A percentile compares a stretch with the other conserved stretches of the same genome.
These are phyloP conservation scores for Erysimum pusillum DNA, from an alignment of 441 rosid genomes.

Conservation along the genomic window DNA sequence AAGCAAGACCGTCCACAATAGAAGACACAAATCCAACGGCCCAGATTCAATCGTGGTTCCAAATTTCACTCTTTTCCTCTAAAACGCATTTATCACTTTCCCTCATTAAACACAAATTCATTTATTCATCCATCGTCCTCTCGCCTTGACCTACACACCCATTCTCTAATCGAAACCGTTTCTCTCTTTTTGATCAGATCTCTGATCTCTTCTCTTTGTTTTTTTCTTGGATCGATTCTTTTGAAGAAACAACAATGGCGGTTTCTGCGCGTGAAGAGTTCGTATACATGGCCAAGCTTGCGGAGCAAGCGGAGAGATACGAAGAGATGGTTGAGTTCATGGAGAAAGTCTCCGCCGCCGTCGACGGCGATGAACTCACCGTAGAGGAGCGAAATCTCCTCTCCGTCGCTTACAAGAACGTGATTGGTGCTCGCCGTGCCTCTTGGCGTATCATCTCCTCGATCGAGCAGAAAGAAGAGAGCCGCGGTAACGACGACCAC, in stretches of 20 bases:
- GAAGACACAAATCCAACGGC: conserved; percentile 62
- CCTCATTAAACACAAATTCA: conserved; percentile 32
- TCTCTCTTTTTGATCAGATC: conserved; percentile 33
- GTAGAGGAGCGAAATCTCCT: conserved; percentile 79
- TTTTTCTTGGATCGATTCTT: conserved; percentile 20
- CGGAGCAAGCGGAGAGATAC: conserved; percentile 79
- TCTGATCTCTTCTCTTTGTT: conserved; percentile 10
- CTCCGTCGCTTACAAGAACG: conserved; percentile 83
- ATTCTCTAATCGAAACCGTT: conserved; percentile 31
- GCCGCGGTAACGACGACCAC: conserved; percentile 83
- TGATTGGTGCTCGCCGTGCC: conserved; percentile 81
- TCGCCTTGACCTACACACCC: conserved; percentile 31
- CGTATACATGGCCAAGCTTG: conserved; percentile 82
- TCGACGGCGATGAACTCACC: conserved; percentile 64
- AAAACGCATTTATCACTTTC: conserved; percentile 45
- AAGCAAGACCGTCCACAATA: conserved; percentile 36
- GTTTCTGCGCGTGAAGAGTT: conserved; percentile 74
- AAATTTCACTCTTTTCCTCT: conserved; percentile 43
- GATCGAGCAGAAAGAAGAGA: conserved; percentile 85
- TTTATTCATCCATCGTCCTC: background rate
- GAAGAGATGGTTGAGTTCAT: conserved; percentile 88
- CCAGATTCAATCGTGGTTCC: conserved; percentile 50
- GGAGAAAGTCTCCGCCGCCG: conserved; percentile 72
- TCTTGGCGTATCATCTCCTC: conserved; percentile 84
- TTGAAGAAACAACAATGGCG: conserved; percentile 31